phyloP scores from a whole-genome alignment of 805 yeast species.

The Zygotorulaspora sp. region DNA sequence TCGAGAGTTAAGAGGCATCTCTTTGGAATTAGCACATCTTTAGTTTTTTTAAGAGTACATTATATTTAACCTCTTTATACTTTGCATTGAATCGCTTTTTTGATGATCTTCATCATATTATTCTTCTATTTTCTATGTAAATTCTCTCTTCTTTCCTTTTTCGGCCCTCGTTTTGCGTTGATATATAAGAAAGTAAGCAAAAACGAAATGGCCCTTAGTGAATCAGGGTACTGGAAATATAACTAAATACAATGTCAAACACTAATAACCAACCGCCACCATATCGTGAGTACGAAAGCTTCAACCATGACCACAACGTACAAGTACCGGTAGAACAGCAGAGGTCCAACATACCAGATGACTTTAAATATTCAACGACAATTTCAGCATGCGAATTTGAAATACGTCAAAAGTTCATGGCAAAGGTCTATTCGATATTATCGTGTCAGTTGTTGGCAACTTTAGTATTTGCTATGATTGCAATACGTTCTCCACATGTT shows the following conservation, averaged over 20 bases:
- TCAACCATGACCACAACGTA: slow-evolving; percentile 3
- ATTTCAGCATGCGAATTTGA: slow-evolving; percentile 76
- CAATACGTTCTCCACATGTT: slow-evolving; percentile 16
- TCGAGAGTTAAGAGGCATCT: no score
- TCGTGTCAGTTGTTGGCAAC: slow-evolving; percentile 61
- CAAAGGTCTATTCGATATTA: slow-evolving; percentile 74
- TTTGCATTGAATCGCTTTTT: no score
- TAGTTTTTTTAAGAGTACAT: no score
- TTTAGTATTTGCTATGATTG: slow-evolving; percentile 35
- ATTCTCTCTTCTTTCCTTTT: no score
- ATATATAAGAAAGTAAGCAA: no score
- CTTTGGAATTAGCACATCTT: no score
- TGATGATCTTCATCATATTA: no score
- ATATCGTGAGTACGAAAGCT: slow-evolving; percentile 7
- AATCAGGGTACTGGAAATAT: no score
- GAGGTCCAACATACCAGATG: slow-evolving; percentile 48
- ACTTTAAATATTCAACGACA: slow-evolving; percentile 74
- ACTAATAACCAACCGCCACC: slow-evolving; percentile 6
- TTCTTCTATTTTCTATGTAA: no score
- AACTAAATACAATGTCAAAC: neutral
- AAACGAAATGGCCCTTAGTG: no score
- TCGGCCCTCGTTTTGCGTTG: no score
- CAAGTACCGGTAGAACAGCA: neutral
- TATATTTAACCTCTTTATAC: no score
- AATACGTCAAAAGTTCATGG: slow-evolving; percentile 67